Evolutionary conservation across 352 stramenopile species (phyloP), one percentile per base, ranked within the genome.

Genomic region (Pythium chondricola): DNA sequence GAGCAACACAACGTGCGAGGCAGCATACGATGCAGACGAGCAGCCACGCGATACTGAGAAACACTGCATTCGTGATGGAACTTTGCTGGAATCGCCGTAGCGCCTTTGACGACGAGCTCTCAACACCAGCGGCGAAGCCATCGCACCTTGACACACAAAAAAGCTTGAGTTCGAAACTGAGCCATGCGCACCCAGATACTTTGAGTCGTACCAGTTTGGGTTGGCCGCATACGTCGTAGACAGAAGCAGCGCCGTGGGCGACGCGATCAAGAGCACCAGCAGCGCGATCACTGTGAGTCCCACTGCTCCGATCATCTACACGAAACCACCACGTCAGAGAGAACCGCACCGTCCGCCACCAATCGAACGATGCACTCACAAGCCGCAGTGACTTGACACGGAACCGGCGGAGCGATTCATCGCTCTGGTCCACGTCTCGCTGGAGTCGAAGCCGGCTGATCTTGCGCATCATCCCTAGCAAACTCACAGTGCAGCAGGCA

Each of bases 21-120:
- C 8, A 22, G 37, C 63, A 24, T 65, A 88, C 76, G 40, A 88
- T 36, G 3, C 65, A 63, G n/a, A 85, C 52, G 16, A 78, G 48
- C 11, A 88, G 41, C 69, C 71, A 88, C 2, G 71, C 73, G 31
- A 59, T 8, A 2, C 61, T 77, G 27, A 81, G 50, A 4, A 85
- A 45, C 13, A 67, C 37, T 6, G 69, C 67, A 30, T 77, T 81
- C 7, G 62, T 32, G 27, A 75, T 45, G 10, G 65, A 56, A 32
- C 48, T 49, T 11, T 55, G 37, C 24, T 63, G 55, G 18, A 39
- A 42, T 5, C 44, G 21, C 13, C 18, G 11, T 11, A 63, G 43
- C 20, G 32, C 31, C 3, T n/a, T 33, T 5, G 25, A 47, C 1
- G n/a, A n/a, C n/a, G n/a, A n/a, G n/a, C n/a, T n/a, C n/a, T n/a